Conservation (phyloP, 2,329 filamentous ascomycete species). For the Thelonectria discophora region DNA sequence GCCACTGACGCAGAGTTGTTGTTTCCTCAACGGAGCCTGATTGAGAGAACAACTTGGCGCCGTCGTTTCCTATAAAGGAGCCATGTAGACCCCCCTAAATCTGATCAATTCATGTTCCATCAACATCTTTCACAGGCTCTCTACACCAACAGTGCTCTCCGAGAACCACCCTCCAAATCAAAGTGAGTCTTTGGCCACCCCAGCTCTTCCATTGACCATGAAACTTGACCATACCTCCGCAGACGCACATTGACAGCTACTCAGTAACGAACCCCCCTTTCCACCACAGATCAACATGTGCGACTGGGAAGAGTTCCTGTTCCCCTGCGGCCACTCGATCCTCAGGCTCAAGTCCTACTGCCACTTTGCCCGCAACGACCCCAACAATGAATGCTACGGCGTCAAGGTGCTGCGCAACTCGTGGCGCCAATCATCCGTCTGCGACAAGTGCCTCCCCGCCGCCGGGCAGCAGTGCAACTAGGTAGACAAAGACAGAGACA, state of each 20-base stretch:
- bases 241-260: not conserved
- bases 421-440: slow-evolving; percentile 64
- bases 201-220: not conserved
- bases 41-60: not conserved
- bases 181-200: not conserved
- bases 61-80: not conserved
- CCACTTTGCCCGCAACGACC: slow-evolving; percentile 78
- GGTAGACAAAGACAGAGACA: too few relatives aligned
- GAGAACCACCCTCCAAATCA: not conserved
- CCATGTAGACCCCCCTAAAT: not conserved
- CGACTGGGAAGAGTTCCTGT: slow-evolving; percentile 75
- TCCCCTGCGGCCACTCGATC: slow-evolving; percentile 69
- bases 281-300: slow-evolving; percentile 63
- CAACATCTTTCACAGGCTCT: not conserved
- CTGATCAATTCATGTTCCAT: not conserved
- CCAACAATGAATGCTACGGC: slow-evolving; percentile 72
- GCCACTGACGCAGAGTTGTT: not conserved
- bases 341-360: slow-evolving; percentile 73
- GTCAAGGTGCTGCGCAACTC: slow-evolving; percentile 71
- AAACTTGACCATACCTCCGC: too few relatives aligned
- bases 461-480: not conserved
- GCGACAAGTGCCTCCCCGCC: slow-evolving; percentile 55
- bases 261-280: not conserved
- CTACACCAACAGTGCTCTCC: not conserved
- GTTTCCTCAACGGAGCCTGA: not conserved